phyloP scores from a whole-genome alignment of 73 alveolate genomes.

The Symbiodinium natans region DNA sequence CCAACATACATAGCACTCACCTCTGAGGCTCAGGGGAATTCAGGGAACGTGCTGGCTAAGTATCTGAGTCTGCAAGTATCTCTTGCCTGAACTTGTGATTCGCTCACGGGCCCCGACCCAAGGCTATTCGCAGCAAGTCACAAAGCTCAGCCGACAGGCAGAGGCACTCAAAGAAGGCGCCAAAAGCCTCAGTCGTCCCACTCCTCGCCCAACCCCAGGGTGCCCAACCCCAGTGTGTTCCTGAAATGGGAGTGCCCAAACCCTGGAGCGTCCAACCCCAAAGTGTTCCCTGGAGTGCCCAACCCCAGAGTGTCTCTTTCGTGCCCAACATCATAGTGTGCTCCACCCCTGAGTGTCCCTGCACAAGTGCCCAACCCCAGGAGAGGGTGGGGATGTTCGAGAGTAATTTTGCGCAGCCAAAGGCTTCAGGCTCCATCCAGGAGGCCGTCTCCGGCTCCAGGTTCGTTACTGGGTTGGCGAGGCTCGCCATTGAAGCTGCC shows the following conservation, averaged over 20 bases:
- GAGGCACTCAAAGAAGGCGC: conserved; percentile 63
- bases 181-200: background rate
- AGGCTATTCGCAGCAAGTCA: background rate
- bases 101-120: background rate
- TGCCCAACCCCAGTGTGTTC: too few species aligned
- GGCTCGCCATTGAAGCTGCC: conserved; percentile 70
- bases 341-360: too few species aligned
- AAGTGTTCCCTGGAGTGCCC: too few species aligned
- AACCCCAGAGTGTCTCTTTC: too few species aligned
- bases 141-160: conserved; percentile 59
- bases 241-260: background rate
- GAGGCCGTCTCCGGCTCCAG: conserved; percentile 54
- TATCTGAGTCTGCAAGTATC: background rate
- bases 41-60: background rate
- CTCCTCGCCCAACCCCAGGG: too few species aligned
- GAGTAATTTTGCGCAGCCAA: too few species aligned
- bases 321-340: too few species aligned
- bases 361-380: too few species aligned
- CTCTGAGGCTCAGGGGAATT: background rate
- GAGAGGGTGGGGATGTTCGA: too few species aligned
- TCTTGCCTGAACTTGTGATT: background rate
- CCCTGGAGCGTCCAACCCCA: too few species aligned
- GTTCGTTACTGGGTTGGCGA: conserved; percentile 57
- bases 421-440: too few species aligned
- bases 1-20: background rate